phyloP scores from a whole-genome alignment of 768 basidiomycete species.

The Daedaleopsis sinensis region DNA sequence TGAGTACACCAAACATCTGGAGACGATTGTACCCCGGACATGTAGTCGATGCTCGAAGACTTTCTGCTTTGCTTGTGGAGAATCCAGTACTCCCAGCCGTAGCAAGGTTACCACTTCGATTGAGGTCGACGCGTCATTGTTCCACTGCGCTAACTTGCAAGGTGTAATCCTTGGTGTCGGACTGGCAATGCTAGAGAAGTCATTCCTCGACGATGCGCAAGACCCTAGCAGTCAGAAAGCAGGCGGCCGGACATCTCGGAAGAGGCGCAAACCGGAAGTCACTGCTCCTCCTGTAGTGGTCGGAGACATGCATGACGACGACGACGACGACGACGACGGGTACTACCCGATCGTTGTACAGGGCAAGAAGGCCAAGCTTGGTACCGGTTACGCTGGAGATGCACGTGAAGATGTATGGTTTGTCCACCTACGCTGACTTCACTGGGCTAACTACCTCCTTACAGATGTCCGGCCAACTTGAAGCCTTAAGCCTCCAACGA shows the following conservation, averaged over 20 bases:
- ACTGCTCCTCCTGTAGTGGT: slow-evolving; percentile 25
- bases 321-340: slow-evolving; percentile 56
- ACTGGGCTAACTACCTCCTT: slow-evolving; percentile 1
- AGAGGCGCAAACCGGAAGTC: slow-evolving; percentile 43
- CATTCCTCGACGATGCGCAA: slow-evolving; percentile 60
- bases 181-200: slow-evolving; percentile 79
- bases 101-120: slow-evolving; percentile 30
- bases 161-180: slow-evolving; percentile 92
- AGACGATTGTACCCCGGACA: slow-evolving; percentile 53
- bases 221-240: slow-evolving; percentile 33
- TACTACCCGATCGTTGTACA: slow-evolving; percentile 44
- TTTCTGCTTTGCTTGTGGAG: slow-evolving; percentile 53
- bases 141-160: slow-evolving; percentile 90
- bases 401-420: slow-evolving; percentile 80
- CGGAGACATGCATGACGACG: slow-evolving; percentile 38
- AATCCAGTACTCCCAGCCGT: slow-evolving; percentile 35
- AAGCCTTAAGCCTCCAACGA: slow-evolving; percentile 74
- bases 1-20: slow-evolving; percentile 67
- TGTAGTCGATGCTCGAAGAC: slow-evolving; percentile 46
- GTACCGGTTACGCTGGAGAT: slow-evolving; percentile 87
- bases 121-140: slow-evolving; percentile 59
- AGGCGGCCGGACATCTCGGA: slow-evolving; percentile 34
- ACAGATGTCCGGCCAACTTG: slow-evolving; percentile 64
- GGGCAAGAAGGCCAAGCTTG: slow-evolving; percentile 74
- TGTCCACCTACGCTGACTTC: not conserved